Base-by-base conservation (phyloP, 176 grass and related monocot genomes). In the Aegilops umbellulata region DNA sequence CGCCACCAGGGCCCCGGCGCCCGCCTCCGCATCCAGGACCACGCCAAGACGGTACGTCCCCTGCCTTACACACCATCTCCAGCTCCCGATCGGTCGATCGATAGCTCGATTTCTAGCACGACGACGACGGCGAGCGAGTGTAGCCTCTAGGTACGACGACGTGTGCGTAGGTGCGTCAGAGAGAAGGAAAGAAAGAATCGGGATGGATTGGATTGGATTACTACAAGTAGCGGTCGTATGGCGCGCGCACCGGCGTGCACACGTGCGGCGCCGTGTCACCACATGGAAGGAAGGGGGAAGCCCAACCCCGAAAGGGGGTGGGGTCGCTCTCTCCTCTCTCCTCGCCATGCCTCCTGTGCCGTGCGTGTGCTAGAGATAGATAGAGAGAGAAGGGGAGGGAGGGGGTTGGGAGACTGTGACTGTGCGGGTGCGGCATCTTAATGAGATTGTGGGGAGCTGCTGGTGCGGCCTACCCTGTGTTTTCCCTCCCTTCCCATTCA, bases 181-280 rank as follows among this genome's bases (percentile, higher is more conserved):
- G 25, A 47, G 60, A 23, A 23, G 13, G 38, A 19, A 13, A 14
- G 30, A 61, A 32, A 65, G 77, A 35, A 77, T 44, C 35, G 77
- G 77, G 60, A 30, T 29, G 78, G 61, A 31, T 80, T 53, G 26
- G 65, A 87, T 39, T 75, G 85, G 78, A 74, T 81, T 44, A 9
- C 61, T 26, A 7, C 60, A 3, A 66, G 62, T 14, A 61, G 81
- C 0, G 34, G 60, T 78, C 80, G 64, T 58, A 61, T 63, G 93
- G 87, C 81, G 80, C 91, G 29, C 79, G 77, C 32, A 80, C 65
- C 82, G 87, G 83, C 62, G 70, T 89, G 91, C 94, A 96, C 95
- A 91, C 92, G 92, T 95, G 91, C 93, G 89, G 83, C 81, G 80
- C 82, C 87, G 91, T 94, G 91, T 90, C 85, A 88, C 71, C 89